These are phyloP conservation scores for Ceratonia siliqua DNA, from an alignment of 306 rosid genomes.

Conservation along the genomic window DNA sequence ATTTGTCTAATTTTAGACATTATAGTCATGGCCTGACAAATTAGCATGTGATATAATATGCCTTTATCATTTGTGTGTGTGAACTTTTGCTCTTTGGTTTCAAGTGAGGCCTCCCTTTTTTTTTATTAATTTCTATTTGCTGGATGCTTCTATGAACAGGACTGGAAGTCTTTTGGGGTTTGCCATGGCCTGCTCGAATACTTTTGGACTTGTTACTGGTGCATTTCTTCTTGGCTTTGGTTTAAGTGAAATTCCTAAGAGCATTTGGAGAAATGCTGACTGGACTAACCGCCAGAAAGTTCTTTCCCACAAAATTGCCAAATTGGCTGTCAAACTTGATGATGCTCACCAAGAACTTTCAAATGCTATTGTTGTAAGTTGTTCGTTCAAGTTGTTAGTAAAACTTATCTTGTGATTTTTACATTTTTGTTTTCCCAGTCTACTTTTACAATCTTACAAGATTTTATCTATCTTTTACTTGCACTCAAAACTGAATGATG, in stretches of 20 bases:
- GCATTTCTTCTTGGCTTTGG: conserved; percentile 99
- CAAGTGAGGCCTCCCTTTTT: not conserved
- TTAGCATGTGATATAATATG: not conserved
- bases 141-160: conserved; percentile 56
- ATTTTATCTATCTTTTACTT: not conserved
- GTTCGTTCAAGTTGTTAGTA: not conserved
- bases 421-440: conserved; percentile 8
- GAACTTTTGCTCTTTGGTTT: conserved; percentile 5
- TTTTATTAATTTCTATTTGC: conserved; percentile 21
- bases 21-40: conserved; percentile 19
- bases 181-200: conserved; percentile 97
- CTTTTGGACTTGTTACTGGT: conserved; percentile 98
- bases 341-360: conserved; percentile 96
- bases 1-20: conserved; percentile 11
- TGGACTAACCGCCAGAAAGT: conserved; percentile 92
- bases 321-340: conserved; percentile 94
- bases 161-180: conserved; percentile 68
- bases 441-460: not conserved
- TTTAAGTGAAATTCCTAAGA: conserved; percentile 90
- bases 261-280: conserved; percentile 87
- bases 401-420: not conserved
- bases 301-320: conserved; percentile 94
- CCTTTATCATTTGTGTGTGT: not conserved
- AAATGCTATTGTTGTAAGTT: conserved; percentile 87
- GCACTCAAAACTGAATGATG: conserved; percentile 4